Percentiles rank a stretch among this genome's conserved stretches.
phyloP scores from a whole-genome alignment of 169 alveolate genomes.

The Plasmodium vinckei region DNA sequence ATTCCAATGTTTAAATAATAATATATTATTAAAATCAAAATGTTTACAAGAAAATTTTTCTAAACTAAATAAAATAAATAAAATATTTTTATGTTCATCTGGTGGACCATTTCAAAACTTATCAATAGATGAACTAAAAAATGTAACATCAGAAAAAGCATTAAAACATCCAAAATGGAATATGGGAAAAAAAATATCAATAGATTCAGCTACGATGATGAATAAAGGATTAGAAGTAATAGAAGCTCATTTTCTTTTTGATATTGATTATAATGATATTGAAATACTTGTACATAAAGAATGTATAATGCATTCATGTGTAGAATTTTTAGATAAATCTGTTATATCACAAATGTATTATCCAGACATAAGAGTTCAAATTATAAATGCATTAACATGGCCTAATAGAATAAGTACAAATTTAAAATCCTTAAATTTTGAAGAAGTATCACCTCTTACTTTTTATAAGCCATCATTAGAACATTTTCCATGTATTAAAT shows the following conservation, averaged over 20 bases:
- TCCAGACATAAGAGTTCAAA: slow-evolving; percentile 90
- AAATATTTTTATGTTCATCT: slow-evolving; percentile 80
- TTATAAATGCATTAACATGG: slow-evolving; percentile 84
- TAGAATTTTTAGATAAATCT: slow-evolving; percentile 88
- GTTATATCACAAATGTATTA: slow-evolving; percentile 86
- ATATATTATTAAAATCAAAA: slow-evolving; percentile 50
- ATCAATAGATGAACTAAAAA: slow-evolving; percentile 46
- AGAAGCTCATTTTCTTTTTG: slow-evolving; percentile 89
- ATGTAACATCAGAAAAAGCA: slow-evolving; percentile 77
- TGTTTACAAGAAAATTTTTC: slow-evolving; percentile 50
- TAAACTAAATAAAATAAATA: slow-evolving; percentile 73
- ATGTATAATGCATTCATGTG: slow-evolving; percentile 88
- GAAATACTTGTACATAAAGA: slow-evolving; percentile 87
- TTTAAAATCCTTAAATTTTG: slow-evolving; percentile 75
- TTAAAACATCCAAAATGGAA: slow-evolving; percentile 89
- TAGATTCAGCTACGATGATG: slow-evolving; percentile 92
- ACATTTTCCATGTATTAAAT: slow-evolving; percentile 85
- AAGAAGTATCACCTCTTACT: slow-evolving; percentile 74
- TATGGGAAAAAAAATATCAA: slow-evolving; percentile 91
- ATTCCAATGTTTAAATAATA: slow-evolving; percentile 86
- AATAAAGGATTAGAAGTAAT: slow-evolving; percentile 90
- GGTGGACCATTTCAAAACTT: slow-evolving; percentile 86
- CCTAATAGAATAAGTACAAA: slow-evolving; percentile 78
- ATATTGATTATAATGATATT: slow-evolving; percentile 82
- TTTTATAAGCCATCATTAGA: slow-evolving; percentile 81